Evolutionary conservation across 257 asterid genomes (phyloP).

Genomic region (Plectranthus barbatus): DNA sequence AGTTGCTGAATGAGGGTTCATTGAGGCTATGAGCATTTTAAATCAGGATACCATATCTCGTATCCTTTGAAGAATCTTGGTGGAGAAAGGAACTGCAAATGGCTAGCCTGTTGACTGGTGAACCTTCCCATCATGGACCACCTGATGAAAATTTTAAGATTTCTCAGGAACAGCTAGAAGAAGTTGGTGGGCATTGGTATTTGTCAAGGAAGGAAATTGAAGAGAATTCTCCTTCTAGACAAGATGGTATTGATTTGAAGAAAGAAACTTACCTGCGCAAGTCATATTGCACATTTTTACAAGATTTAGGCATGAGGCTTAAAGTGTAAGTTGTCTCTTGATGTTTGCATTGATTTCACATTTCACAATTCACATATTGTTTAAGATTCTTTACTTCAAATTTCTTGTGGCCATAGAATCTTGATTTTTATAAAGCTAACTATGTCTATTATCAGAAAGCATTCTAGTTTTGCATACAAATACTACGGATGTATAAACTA

Average conservation of each 20-base stretch:
- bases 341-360: background rate
- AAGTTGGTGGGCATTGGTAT: slow-evolving; percentile 67
- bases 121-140: slow-evolving; percentile 59
- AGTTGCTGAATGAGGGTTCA: slow-evolving; percentile 20
- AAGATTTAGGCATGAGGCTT: slow-evolving; percentile 89
- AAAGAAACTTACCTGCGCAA: slow-evolving; percentile 78
- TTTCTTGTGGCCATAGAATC: too few relatives aligned
- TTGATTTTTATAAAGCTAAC: too few relatives aligned
- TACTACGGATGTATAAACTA: too few relatives aligned
- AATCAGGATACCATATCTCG: slow-evolving; percentile 14
- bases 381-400: background rate
- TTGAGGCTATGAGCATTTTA: slow-evolving; percentile 19
- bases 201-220: slow-evolving; percentile 80
- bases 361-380: background rate
- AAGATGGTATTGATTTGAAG: slow-evolving; percentile 74
- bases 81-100: slow-evolving; percentile 28
- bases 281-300: slow-evolving; percentile 75
- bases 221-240: slow-evolving; percentile 82
- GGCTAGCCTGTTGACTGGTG: slow-evolving; percentile 60
- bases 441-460: background rate
- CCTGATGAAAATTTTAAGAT: slow-evolving; percentile 42
- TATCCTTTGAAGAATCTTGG: slow-evolving; percentile 9
- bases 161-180: slow-evolving; percentile 57
- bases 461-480: background rate
- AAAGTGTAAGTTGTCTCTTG: slow-evolving; percentile 57